Evolutionary conservation across 169 alveolate genomes (phyloP), one percentile per base, ranked within the genome.

Genomic region (Sarcocystis neurona): DNA sequence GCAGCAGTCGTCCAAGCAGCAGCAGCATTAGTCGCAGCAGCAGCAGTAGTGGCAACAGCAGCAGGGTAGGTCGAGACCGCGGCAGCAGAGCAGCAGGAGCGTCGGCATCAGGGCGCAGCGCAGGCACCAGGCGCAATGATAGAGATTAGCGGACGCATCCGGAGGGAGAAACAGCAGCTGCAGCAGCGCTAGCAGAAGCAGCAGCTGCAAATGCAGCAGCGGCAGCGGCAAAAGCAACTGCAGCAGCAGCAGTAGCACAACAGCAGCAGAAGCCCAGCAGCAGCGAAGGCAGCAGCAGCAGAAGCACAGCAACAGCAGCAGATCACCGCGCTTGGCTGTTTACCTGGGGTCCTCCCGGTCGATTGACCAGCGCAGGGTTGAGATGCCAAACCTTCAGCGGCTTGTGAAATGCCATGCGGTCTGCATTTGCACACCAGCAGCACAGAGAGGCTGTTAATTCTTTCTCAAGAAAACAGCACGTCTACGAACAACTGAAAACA

Each of bases 301-400:
- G 82, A 23, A n/a, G 23, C 6, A 23, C n/a, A 39, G 47, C n/a
- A 23, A 70, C 12, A 53, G 66, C 12, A 53, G 66, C 12, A 53
- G 66, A 63, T 5, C 10, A 63, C 6, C 15, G 34, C 15, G 34
- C 10, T 15, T 18, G 75, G 27, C 12, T 63, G n/a, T 56, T 39
- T 72, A 72, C 82, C 56, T 27, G 23, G 2, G 82, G 41, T 39
- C 41, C 82, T 34, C 8, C 82, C 1, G 82, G 82, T 27, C 15
- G 82, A 32, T 72, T 6, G 58, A 72, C 23, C 1, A 48, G 58
- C 32, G 3, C 60, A 5, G 34, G 82, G 18, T 72, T 39, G n/a
- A 72, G 46, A 23, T 39, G 48, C 82, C 82, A 72, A 20, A 39
- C 58, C 32, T 39, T 72, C 82, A 72, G 37, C 27, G 82, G 82